Evolutionary conservation across 225 moss, liverwort and hornwort genomes (phyloP).

Genomic region (Bryoerythrophyllum caledonicum): DNA sequence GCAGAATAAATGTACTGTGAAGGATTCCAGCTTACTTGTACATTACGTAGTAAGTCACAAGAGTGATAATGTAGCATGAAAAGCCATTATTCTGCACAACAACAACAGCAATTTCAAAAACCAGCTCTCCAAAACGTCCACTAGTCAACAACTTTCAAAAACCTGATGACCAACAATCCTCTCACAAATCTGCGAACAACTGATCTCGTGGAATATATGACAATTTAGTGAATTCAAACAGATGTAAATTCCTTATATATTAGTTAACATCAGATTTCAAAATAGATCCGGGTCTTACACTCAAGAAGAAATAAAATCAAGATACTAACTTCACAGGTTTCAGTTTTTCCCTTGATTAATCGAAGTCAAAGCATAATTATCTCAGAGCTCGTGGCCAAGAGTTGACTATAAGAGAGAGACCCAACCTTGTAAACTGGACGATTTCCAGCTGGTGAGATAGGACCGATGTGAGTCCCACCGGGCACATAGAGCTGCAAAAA

Average conservation of each 20-base stretch:
- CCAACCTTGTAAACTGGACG: slow-evolving; percentile 1
- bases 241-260: no score
- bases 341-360: no score
- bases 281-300: no score
- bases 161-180: no score
- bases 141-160: no score
- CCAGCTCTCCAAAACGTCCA: background rate
- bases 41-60: slow-evolving; percentile 53
- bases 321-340: background rate
- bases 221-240: no score
- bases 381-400: background rate
- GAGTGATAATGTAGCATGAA: slow-evolving; percentile 58
- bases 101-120: background rate
- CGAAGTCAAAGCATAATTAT: no score
- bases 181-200: no score
- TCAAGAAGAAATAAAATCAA: background rate
- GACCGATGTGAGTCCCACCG: slow-evolving; percentile 63
- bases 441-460: slow-evolving; percentile 78
- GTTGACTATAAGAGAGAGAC: background rate
- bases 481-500: slow-evolving; percentile 66
- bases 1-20: no score
- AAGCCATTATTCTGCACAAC: slow-evolving; percentile 75
- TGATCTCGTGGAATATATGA: no score
- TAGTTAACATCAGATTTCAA: no score
- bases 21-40: slow-evolving; percentile 52